Conservation (phyloP, 1,284 basidiomycete genomes). For the Austroboletus niveus region DNA sequence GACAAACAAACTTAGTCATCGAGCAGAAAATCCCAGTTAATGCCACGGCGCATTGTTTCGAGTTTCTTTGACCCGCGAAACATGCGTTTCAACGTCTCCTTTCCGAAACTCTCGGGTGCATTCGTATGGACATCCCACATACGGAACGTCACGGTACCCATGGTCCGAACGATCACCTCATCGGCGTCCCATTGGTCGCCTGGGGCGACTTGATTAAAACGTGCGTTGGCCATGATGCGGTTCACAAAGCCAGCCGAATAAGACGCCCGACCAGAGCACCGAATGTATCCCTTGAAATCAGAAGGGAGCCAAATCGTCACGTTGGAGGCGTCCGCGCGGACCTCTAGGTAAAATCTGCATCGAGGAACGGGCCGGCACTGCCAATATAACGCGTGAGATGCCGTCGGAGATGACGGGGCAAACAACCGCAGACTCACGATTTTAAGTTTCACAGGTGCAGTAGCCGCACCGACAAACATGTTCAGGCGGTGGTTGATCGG, state of each 20-base stretch:
- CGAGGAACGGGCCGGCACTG: constrained; percentile 66
- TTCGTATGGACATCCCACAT: constrained; percentile 75
- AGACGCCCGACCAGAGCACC: constrained; percentile 48
- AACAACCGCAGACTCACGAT: constrained; percentile 47
- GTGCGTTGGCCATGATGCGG: constrained; percentile 59
- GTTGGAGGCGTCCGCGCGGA: constrained; percentile 58
- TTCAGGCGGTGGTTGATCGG: constrained; percentile 65
- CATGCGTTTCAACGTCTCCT: constrained; percentile 62
- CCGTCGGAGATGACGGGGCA: background rate
- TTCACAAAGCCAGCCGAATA: constrained; percentile 74
- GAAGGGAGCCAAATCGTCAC: constrained; percentile 73
- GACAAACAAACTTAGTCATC: constrained; percentile 47
- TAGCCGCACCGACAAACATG: constrained; percentile 58
- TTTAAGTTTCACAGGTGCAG: constrained; percentile 61
- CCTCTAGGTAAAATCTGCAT: constrained; percentile 62
- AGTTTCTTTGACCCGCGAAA: constrained; percentile 56
- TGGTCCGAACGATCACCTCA: constrained; percentile 57
- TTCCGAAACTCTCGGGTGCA: constrained; percentile 56
- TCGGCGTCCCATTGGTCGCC: constrained; percentile 46
- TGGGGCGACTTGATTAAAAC: constrained; percentile 46
- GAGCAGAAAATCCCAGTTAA: constrained; percentile 77
- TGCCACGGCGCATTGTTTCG: constrained; percentile 44
- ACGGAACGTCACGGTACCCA: constrained; percentile 60
- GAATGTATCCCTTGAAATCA: constrained; percentile 69
- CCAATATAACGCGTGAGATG: constrained; percentile 4